A percentile compares a stretch with the other conserved stretches of the same genome.
These are phyloP conservation scores for Alternaria triticina DNA, from an alignment of 2,329 filamentous ascomycete species.

Conservation along the genomic window DNA sequence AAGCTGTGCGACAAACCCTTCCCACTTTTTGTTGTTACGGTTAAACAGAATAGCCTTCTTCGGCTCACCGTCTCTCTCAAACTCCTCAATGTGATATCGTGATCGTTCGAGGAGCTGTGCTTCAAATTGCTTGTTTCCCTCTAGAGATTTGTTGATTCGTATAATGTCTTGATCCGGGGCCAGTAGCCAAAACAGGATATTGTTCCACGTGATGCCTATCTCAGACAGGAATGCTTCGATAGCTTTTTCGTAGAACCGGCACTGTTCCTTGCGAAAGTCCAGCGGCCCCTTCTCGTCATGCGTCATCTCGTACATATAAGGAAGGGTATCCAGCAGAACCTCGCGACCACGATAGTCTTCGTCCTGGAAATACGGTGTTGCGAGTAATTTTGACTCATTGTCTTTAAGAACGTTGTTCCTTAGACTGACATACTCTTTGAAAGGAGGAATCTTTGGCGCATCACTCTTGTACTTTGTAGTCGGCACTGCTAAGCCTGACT, in stretches of 20 bases:
- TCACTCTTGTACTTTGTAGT: slow-evolving; percentile 25
- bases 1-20: slow-evolving; percentile 37
- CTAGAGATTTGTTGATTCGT: slow-evolving; percentile 13
- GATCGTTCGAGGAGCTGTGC: slow-evolving; percentile 24
- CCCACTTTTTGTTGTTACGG: slow-evolving; percentile 38
- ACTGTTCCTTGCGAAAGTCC: slow-evolving; percentile 45
- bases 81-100: slow-evolving; percentile 30
- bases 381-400: slow-evolving; percentile 51
- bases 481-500: slow-evolving; percentile 10
- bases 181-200: slow-evolving; percentile 50
- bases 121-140: slow-evolving; percentile 11
- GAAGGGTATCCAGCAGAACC: slow-evolving; percentile 34
- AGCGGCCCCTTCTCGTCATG: slow-evolving; percentile 31
- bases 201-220: slow-evolving; percentile 44
- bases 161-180: slow-evolving; percentile 27
- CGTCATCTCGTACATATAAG: slow-evolving; percentile 35
- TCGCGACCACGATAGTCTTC: slow-evolving; percentile 19
- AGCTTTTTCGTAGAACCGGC: slow-evolving; percentile 44
- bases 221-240: slow-evolving; percentile 45
- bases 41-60: slow-evolving; percentile 27
- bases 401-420: slow-evolving; percentile 51
- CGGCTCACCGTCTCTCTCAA: slow-evolving; percentile 13
- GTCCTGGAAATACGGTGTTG: slow-evolving; percentile 45
- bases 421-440: slow-evolving; percentile 52
- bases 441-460: slow-evolving; percentile 41